Evolutionary conservation across 2,329 filamentous ascomycete species (phyloP).

Genomic region (Paecilomyces formosus): DNA sequence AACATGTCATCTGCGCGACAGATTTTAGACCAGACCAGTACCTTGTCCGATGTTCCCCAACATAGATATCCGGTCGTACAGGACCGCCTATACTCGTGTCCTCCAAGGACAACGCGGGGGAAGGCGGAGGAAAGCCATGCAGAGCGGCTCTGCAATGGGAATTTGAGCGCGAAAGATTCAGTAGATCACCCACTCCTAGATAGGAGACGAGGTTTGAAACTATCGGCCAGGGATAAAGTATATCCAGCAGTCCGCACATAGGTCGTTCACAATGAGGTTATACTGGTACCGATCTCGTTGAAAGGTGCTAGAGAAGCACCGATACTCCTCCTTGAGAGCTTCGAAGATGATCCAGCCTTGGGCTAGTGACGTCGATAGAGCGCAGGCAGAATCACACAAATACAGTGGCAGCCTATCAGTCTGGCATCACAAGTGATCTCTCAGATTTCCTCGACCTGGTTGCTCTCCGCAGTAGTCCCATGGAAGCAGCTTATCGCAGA

Average conservation of each 20-base stretch:
- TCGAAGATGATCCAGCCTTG: neutral
- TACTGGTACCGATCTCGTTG: neutral
- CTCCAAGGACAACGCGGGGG: neutral
- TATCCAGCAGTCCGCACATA: conserved; percentile 12
- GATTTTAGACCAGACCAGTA: conserved; percentile 22
- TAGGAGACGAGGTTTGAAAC: conserved; percentile 13
- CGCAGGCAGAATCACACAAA: neutral
- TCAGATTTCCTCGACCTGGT: neutral
- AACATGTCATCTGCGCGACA: conserved; percentile 15
- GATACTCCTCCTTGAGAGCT: neutral
- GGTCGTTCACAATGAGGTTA: neutral
- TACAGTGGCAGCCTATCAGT: neutral
- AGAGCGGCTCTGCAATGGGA: conserved; percentile 15
- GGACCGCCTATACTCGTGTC: neutral
- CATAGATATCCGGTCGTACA: conserved; percentile 13
- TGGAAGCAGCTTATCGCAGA: neutral
- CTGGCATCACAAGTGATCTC: neutral
- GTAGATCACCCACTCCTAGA: conserved; percentile 19
- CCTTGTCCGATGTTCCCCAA: conserved; percentile 19
- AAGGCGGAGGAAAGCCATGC: conserved; percentile 18
- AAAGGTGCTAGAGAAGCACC: neutral
- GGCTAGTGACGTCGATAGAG: neutral
- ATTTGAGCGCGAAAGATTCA: conserved; percentile 18
- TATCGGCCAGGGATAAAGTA: conserved; percentile 20
- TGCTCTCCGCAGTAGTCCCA: neutral